Base-by-base conservation (phyloP, 2,329 filamentous ascomycete species). In the Colletotrichum filicis region DNA sequence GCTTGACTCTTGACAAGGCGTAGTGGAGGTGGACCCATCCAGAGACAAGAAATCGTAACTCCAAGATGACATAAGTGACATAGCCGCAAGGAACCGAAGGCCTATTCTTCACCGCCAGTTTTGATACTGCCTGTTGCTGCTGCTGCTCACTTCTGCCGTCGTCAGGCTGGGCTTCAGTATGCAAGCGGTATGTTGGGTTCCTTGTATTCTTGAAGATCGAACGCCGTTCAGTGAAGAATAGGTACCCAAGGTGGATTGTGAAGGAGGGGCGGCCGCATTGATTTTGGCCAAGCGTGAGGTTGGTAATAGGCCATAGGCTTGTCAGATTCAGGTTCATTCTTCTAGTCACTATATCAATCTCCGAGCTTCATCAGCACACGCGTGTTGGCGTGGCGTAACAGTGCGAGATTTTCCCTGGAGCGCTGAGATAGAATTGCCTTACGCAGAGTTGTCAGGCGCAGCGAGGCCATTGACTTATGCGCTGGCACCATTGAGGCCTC, bases 261-360 rank as follows among this genome's bases (percentile, higher is more conserved):
- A 22, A 30, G 42, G 53, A 56, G 78, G 77, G 66, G 73, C 75
- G 79, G 79, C 66, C 77, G 78, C 78, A 80, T 75, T 64, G 68
- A 71, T 65, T n/a, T 72, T 66, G 78, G 74, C 77, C 77, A 77
- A 72, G 76, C 75, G 71, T 64, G 56, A 70, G 56, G 59, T 30
- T 35, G n/a, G 46, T 56, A 24, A 55, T 59, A 46, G 60, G 55
- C 24, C n/a, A 30, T 42, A 42, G 30, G 55, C n/a, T 64, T 46
- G n/a, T 37, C 14, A 16, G 61, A 30, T 55, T 22, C 46, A 42
- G 19, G 19, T 19, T 19, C 42, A 49, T 49, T n/a, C 7, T n/a
- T 49, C 42, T 49, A 19, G 19, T 49, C 42, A 49, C 42, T n/a
- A n/a, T 49, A n/a, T 11, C 7, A n/a, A 49, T 49, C 19, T n/a